Evolutionary conservation across 805 yeast genomes (phyloP).

Genomic region (Candida schatavii): DNA sequence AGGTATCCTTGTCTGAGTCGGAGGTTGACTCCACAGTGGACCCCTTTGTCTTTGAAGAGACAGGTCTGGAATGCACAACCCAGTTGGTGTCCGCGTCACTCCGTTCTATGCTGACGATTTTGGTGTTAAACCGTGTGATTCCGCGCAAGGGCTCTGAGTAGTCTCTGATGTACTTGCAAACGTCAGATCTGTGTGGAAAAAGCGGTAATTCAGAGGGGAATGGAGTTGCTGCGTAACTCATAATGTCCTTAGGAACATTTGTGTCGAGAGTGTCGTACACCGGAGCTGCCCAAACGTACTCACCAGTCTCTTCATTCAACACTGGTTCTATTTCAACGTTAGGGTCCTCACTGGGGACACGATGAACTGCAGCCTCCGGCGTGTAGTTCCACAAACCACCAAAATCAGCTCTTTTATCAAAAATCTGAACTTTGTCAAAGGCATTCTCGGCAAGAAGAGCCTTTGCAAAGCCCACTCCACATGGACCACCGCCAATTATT

Average conservation of each 20-base stretch:
- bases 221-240: slow-evolving; percentile 48
- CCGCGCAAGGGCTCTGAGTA: slow-evolving; percentile 47
- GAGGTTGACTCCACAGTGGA: slow-evolving; percentile 12
- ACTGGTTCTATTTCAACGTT: slow-evolving; percentile 13
- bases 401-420: slow-evolving; percentile 53
- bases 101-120: slow-evolving; percentile 41
- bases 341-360: slow-evolving; percentile 20
- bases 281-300: slow-evolving; percentile 32
- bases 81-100: slow-evolving; percentile 30
- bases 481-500: slow-evolving; percentile 77
- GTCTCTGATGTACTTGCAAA: slow-evolving; percentile 55
- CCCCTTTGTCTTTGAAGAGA: slow-evolving; percentile 28
- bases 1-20: slow-evolving; percentile 7
- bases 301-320: slow-evolving; percentile 8
- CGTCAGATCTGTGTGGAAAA: slow-evolving; percentile 62
- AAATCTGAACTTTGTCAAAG: slow-evolving; percentile 49
- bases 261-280: slow-evolving; percentile 69
- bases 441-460: slow-evolving; percentile 54
- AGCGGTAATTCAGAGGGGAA: slow-evolving; percentile 31
- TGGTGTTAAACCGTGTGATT: slow-evolving; percentile 44
- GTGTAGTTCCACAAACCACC: slow-evolving; percentile 83
- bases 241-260: slow-evolving; percentile 59
- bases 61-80: slow-evolving; percentile 38
- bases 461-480: slow-evolving; percentile 64
- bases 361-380: slow-evolving; percentile 22